Base-by-base conservation (phyloP, 257 asterid species). In the Plectranthus barbatus region DNA sequence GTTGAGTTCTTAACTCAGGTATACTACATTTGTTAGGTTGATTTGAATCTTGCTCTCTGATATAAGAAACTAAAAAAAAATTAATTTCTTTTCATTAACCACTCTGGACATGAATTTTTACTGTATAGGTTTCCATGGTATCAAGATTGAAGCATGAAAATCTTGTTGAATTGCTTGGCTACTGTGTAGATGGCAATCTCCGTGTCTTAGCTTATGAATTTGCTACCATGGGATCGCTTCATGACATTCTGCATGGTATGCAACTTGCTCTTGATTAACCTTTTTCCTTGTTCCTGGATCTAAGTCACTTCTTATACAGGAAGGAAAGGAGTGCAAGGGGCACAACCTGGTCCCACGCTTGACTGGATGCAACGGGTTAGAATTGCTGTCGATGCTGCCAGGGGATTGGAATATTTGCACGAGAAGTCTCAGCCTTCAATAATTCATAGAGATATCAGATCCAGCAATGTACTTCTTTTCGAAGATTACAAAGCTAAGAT, bases 221-320 rank as follows among this genome's bases (percentile, higher is more conserved):
- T 71, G 98, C 98, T 34, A 91, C 95, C 65, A 88, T 91, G 98
- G 98, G 98, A 64, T 91, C 98, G 77, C 79, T 91, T 44, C 98
- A 91, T 76, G 98, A 91, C 80, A 72, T 91, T 76, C 80, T 91
- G 75, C 98, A 91, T 47, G 98, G 98, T 91, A 74, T 52, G 83
- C 62, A 54, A 44, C 56, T 61, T 59, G 62, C 62, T 68, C 45
- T 24, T 70, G 44, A 46, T 63, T 64, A 51, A 42, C 20, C 12
- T 26, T 26, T 60, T 23, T 9, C 39, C 45, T 46, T 55, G 21
- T 34, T 41, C 7, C 40, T 29, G 68, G 66, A 58, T 41, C 60
- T 31, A 26, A 37, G 18, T 40, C 26, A 20, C 17, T 26, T 57
- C 34, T 23, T 40, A 71, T 60, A 46, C 83, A 91, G 98, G 98